Evolutionary conservation across 768 basidiomycete species (phyloP), one percentile per base, ranked within the genome.

Genomic region (Chalciporus sphaerocephalus): DNA sequence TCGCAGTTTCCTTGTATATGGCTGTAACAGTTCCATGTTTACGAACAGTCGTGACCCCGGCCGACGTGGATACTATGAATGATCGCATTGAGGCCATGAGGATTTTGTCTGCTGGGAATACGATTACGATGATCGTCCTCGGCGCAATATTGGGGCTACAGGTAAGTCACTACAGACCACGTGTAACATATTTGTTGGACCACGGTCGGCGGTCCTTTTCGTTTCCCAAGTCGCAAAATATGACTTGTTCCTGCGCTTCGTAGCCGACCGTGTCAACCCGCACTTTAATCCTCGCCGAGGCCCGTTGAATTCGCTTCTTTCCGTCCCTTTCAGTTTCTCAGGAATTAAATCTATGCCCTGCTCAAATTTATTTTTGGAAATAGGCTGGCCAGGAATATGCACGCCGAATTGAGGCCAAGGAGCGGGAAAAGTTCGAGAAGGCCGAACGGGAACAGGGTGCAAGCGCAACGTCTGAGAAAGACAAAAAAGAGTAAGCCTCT

Each of bases 351-450:
- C 43, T 41, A 38, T 23, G 32, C 11, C 41, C 25, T 24, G 38
- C 53, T 54, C 33, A 56, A 0, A 6, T 11, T 36, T 48, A 45
- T 38, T 51, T 50, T 47, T 44, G 52, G 48, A 37, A n/a, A 42
- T 69, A 93, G 83, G 83, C 80, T 44, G 92, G 91, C 17, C 90
- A 93, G 60, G 91, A 90, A 70, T 93, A 86, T 59, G 87, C 87
- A 22, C 73, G 71, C 48, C 80, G 85, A 22, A 52, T 69, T 38
- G 87, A 87, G 56, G 75, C 61, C 48, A 65, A 54, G 53, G 73
- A 72, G 43, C 54, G 71, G 50, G 61, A 59, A 21, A 66, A 58
- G 40, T 34, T 74, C 21, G 67, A 74, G 33, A 72, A 68, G 51
- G 73, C 69, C 45, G 61, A 59, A 25, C 61, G 59, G 43, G 59